Conservation (phyloP, 2,329 filamentous ascomycete genomes). For the Westerdykella sp. region DNA sequence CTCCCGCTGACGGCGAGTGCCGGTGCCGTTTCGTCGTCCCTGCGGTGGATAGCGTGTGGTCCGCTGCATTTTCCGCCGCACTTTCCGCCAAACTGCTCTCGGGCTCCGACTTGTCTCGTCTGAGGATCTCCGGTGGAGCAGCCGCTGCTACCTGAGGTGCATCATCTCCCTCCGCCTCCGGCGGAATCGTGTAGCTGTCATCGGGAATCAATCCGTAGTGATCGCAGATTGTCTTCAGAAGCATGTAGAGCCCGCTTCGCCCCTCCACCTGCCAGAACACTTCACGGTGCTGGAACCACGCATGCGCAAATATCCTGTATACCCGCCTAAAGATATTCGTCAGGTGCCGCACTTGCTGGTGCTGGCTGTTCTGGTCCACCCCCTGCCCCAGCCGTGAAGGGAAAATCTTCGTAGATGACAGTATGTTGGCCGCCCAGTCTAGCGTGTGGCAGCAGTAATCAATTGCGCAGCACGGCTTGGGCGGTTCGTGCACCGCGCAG, state of each 20-base stretch:
- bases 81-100: constrained; percentile 18
- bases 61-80: constrained; percentile 32
- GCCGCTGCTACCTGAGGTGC: constrained; percentile 41
- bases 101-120: constrained; percentile 28
- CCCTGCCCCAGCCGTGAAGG: constrained; percentile 70
- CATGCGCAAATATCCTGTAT: constrained; percentile 95
- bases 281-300: constrained; percentile 94
- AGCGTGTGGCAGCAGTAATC: constrained; percentile 99
- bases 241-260: constrained; percentile 84
- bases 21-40: constrained; percentile 79
- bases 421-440: constrained; percentile 92
- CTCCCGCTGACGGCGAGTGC: constrained; percentile 73
- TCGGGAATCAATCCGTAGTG: constrained; percentile 80
- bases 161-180: constrained; percentile 72
- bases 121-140: constrained; percentile 29
- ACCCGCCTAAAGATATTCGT: constrained; percentile 92
- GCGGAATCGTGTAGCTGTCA: constrained; percentile 92
- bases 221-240: constrained; percentile 97
- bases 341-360: constrained; percentile 68
- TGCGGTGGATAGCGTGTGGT: constrained; percentile 47
- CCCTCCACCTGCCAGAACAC: constrained; percentile 94
- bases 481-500: constrained; percentile 93
- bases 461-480: constrained; percentile 95
- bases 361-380: constrained; percentile 31
- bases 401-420: constrained; percentile 93